Conservation (phyloP, 805 yeast species). For the Spathaspora sp. region DNA sequence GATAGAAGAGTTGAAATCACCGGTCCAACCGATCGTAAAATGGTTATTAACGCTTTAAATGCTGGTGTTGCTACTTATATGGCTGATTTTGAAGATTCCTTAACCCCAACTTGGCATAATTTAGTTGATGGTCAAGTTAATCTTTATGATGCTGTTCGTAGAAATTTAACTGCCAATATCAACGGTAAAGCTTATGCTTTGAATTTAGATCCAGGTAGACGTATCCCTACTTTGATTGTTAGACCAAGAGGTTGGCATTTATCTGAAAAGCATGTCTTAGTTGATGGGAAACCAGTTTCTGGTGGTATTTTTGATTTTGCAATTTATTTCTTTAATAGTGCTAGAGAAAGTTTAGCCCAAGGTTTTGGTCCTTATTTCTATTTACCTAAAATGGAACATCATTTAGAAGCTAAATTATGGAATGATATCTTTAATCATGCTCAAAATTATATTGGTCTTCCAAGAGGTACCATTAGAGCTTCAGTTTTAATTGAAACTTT, state of each 20-base stretch:
- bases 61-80: constrained; percentile 77
- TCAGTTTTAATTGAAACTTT: constrained; percentile 79
- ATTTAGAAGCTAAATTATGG: constrained; percentile 79
- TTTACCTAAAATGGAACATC: constrained; percentile 84
- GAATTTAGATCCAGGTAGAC: constrained; percentile 46
- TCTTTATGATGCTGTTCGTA: constrained; percentile 71
- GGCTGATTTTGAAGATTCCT: constrained; percentile 85
- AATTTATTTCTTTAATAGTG: constrained; percentile 72
- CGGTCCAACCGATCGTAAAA: constrained; percentile 81
- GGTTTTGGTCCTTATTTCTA: constrained; percentile 83
- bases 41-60: constrained; percentile 80
- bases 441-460: constrained; percentile 64
- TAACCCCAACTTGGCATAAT: constrained; percentile 81
- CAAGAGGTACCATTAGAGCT: constrained; percentile 77
- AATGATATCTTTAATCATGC: constrained; percentile 74
- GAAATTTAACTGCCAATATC: constrained; percentile 44
- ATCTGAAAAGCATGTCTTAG: constrained; percentile 65
- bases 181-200: constrained; percentile 44
- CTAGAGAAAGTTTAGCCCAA: constrained; percentile 52
- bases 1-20: constrained; percentile 81
- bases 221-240: constrained; percentile 73
- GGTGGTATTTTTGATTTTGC: constrained; percentile 82
- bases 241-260: constrained; percentile 91
- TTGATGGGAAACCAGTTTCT: constrained; percentile 73
- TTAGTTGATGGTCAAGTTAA: constrained; percentile 80